Conservation (phyloP, 768 basidiomycete species). For the Leucosporidium scottii region DNA sequence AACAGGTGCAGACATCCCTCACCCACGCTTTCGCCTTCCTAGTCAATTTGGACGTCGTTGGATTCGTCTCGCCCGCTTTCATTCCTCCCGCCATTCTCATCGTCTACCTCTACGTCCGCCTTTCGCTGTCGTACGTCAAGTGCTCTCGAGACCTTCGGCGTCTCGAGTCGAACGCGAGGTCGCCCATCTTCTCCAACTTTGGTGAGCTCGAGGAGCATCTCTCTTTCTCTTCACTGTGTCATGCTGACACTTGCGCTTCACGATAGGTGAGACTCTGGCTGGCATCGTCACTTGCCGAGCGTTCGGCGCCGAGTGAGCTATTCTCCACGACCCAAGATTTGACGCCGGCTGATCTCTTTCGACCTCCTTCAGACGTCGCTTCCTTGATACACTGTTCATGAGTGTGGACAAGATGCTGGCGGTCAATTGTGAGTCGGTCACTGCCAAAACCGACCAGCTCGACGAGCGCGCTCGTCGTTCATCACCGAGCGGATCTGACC, state of each 20-base stretch:
- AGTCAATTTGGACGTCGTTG: constrained; percentile 62
- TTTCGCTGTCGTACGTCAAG: constrained; percentile 56
- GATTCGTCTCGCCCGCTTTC: constrained; percentile 58
- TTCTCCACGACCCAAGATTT: too few relatives aligned
- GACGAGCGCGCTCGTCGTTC: constrained; percentile 45
- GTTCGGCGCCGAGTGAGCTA: constrained; percentile 40
- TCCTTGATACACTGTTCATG: constrained; percentile 62
- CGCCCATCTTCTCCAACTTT: constrained; percentile 43
- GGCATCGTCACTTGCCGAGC: constrained; percentile 44
- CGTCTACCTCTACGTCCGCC: constrained; percentile 59
- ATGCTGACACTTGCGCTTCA: too few relatives aligned
- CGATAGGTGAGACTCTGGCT: constrained; percentile 40
- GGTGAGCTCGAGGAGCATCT: constrained; percentile 36
- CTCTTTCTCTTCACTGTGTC: too few relatives aligned
- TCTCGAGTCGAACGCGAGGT: constrained; percentile 41
- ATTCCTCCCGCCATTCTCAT: constrained; percentile 61
- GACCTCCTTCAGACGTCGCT: constrained; percentile 49
- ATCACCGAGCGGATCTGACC: constrained; percentile 44
- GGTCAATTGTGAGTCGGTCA: constrained; percentile 31
- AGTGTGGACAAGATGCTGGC: constrained; percentile 62
- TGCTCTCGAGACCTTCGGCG: constrained; percentile 60
- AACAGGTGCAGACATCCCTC: constrained; percentile 15
- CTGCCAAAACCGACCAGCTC: background rate
- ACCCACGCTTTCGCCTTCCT: constrained; percentile 41
- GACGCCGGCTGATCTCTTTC: background rate